These are phyloP conservation scores for Penicillium sp. DNA, from an alignment of 2,329 filamentous ascomycete species.

Conservation along the genomic window DNA sequence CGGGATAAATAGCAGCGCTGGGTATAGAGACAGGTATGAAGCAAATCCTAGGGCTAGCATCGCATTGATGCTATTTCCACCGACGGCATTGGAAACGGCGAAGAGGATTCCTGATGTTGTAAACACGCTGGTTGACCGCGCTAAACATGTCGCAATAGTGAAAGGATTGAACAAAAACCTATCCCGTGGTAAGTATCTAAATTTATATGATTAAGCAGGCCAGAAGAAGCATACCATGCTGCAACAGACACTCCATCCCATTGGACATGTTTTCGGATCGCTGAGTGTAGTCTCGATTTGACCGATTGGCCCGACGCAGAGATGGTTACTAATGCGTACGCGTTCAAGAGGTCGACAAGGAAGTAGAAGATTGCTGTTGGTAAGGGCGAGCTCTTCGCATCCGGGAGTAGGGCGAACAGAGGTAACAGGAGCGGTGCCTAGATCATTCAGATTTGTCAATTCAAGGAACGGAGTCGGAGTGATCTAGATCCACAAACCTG, in stretches of 20 bases:
- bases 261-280: slow-evolving; percentile 68
- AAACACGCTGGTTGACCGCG: slow-evolving; percentile 83
- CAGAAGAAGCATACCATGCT: slow-evolving; percentile 61
- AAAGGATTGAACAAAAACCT: slow-evolving; percentile 95
- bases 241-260: slow-evolving; percentile 75
- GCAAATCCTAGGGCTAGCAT: slow-evolving; percentile 85
- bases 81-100: slow-evolving; percentile 75
- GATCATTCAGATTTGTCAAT: slow-evolving; percentile 12
- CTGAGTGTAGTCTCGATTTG: slow-evolving; percentile 72
- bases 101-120: slow-evolving; percentile 84
- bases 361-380: slow-evolving; percentile 80
- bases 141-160: slow-evolving; percentile 85
- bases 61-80: slow-evolving; percentile 69
- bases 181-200: slow-evolving; percentile 8
- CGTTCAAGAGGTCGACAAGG: slow-evolving; percentile 75
- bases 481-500: slow-evolving; percentile 46
- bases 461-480: not conserved
- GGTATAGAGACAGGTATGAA: slow-evolving; percentile 89
- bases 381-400: slow-evolving; percentile 63
- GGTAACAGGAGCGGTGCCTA: slow-evolving; percentile 86
- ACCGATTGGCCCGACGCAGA: slow-evolving; percentile 77
- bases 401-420: slow-evolving; percentile 83
- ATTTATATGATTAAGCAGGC: not conserved
- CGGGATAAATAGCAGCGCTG: slow-evolving; percentile 79
- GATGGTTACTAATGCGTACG: slow-evolving; percentile 73